Evolutionary conservation across 345 rosid species (phyloP).

Genomic region (Moringa oleifera): DNA sequence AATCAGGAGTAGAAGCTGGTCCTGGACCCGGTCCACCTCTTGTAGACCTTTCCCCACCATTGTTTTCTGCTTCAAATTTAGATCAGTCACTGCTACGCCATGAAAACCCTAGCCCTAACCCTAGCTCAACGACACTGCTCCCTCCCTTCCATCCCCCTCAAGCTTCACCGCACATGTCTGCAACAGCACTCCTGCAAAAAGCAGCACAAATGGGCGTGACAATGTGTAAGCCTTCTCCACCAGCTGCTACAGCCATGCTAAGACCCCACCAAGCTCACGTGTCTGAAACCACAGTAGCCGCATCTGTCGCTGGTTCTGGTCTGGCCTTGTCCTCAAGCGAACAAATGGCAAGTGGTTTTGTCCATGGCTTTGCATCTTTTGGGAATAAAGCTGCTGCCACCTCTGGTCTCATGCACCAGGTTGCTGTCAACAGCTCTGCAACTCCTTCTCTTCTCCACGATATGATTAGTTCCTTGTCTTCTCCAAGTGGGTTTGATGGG

Average conservation of each 20-base stretch:
- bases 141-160: conserved; percentile 12
- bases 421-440: conserved; percentile 5
- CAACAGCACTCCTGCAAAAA: conserved; percentile 40
- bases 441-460: conserved; percentile 1
- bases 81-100: no score
- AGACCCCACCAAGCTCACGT: no score
- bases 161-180: conserved; percentile 36
- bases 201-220: conserved; percentile 44
- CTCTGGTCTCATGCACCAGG: conserved; percentile 22
- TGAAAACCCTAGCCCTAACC: no score
- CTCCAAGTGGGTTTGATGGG: conserved; percentile 21
- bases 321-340: conserved; percentile 33
- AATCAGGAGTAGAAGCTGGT: background rate
- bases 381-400: conserved; percentile 36
- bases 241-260: no score
- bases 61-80: conserved; percentile 17
- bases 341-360: conserved; percentile 24
- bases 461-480: conserved; percentile 9
- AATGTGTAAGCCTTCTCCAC: conserved; percentile 1
- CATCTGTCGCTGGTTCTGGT: conserved; percentile 21
- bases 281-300: background rate
- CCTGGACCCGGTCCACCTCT: conserved; percentile 10
- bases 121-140: no score
- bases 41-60: conserved; percentile 16
- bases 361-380: conserved; percentile 19